These are phyloP conservation scores for Orobanche coerulescens DNA, from an alignment of 257 asterid species.

Conservation along the genomic window DNA sequence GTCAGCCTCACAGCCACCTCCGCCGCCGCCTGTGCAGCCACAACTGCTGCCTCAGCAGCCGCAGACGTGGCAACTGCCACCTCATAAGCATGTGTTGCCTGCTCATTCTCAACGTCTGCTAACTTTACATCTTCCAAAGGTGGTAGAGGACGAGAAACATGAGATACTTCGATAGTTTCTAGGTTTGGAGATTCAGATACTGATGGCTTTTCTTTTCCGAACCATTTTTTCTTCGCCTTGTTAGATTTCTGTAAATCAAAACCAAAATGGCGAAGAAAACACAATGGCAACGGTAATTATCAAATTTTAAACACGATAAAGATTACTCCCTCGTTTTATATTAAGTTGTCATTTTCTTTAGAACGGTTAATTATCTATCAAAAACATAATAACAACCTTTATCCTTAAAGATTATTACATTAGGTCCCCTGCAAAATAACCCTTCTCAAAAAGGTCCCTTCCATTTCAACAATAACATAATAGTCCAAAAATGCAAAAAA, in stretches of 20 bases:
- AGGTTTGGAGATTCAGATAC: constrained; percentile 29
- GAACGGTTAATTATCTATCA: too few species aligned
- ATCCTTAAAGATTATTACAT: too few species aligned
- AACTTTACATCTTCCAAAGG: constrained; percentile 48
- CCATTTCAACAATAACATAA: too few species aligned
- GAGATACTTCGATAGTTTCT: constrained; percentile 38
- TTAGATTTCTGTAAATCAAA: constrained; percentile 38
- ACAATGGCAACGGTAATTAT: too few species aligned
- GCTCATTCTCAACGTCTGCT: constrained; percentile 54
- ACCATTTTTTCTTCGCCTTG: constrained; percentile 37
- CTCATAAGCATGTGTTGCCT: constrained; percentile 50
- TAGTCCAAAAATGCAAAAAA: too few species aligned
- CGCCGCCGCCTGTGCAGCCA: constrained; percentile 68
- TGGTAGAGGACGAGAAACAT: constrained; percentile 41
- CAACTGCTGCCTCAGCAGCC: constrained; percentile 68
- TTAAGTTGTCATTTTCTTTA: too few species aligned
- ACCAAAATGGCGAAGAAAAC: too few species aligned
- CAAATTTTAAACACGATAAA: neutral
- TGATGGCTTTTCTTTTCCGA: constrained; percentile 43
- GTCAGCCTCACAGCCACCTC: constrained; percentile 57
- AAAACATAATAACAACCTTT: too few species aligned
- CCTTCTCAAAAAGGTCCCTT: too few species aligned
- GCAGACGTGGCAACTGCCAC: constrained; percentile 70
- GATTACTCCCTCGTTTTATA: too few species aligned
- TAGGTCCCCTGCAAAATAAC: too few species aligned